Base-by-base conservation (phyloP, 805 yeast species). In the Saturnispora besseyi region DNA sequence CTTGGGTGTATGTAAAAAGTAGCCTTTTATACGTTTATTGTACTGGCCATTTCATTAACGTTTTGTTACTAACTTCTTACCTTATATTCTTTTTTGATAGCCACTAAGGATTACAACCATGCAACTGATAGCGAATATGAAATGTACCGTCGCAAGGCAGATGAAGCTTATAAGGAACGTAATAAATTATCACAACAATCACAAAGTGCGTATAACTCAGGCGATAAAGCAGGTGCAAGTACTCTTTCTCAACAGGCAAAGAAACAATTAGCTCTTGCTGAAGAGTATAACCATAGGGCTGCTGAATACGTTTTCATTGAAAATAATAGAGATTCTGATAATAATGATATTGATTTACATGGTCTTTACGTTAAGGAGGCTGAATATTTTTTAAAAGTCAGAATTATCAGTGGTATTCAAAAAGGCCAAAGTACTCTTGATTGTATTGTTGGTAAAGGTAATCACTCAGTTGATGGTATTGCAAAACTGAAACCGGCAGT, bases 351-450 rank as follows among this genome's bases (percentile, higher is more conserved):
- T 54, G 98, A 91, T 68, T 72, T 91, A 48, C 99, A 91, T 65
- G 99, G 99, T 0, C 70, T 91, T 30, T 90, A 74, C 58, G 95
- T 91, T 18, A 84, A 82, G 62, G 99, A 91, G 68, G 96, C 97
- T 7, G 78, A 79, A 53, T 84, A 79, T 62, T 78, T 84, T 46
- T 71, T 91, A 55, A 86, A 83, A 57, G 79, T 77, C 53, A 74
- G 98, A 51, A 76, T 91, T 45, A 73, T 75, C n/a, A 80, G 79
- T 28, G 87, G 82, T 48, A 73, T 79, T 13, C 69, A 78, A 24
- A 67, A 74, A 31, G 70, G 77, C 49, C 93, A 87, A 60, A 65
- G 75, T 3, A 78, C 76, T 45, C 68, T 91, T 41, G 78, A 80
- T 55, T 93, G 88, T 21, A 90, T 91, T 63, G 97, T 89, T 9